phyloP scores from a whole-genome alignment of 2,329 filamentous ascomycete genomes.

The Talaromyces marneffei region DNA sequence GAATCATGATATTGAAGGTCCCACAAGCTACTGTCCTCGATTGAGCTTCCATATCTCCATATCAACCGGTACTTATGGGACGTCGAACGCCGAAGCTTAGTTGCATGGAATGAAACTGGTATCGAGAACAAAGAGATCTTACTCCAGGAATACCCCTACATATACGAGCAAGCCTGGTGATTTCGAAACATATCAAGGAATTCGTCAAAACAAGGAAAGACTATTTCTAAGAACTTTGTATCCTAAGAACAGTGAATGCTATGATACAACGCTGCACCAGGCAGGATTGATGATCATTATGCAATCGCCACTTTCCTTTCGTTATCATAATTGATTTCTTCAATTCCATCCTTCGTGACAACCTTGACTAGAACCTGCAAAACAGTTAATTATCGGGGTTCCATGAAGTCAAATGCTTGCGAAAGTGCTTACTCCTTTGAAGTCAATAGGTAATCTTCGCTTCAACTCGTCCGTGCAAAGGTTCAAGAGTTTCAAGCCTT shows the following conservation, averaged over 20 bases:
- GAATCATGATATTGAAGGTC: neutral
- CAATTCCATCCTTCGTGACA: slow-evolving; percentile 87
- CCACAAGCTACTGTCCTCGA: neutral
- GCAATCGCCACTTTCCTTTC: slow-evolving; percentile 53
- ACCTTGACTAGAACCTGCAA: slow-evolving; percentile 66
- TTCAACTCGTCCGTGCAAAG: slow-evolving; percentile 98
- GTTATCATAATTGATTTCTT: slow-evolving; percentile 79
- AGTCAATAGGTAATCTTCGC: slow-evolving; percentile 93
- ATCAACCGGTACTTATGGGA: neutral
- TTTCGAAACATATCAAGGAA: neutral
- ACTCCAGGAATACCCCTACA: neutral
- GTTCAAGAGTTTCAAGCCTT: slow-evolving; percentile 85
- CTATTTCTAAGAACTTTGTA: neutral
- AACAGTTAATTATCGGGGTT: slow-evolving; percentile 10
- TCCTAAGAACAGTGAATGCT: slow-evolving; percentile 18
- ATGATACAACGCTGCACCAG: slow-evolving; percentile 28
- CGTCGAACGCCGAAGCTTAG: neutral
- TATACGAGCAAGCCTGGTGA: neutral
- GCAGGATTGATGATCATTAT: slow-evolving; percentile 30
- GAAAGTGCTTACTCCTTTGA: slow-evolving; percentile 72
- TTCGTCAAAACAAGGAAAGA: neutral
- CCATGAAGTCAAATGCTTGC: neutral
- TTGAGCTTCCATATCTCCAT: neutral
- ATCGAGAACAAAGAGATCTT: neutral
- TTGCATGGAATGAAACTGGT: neutral